Evolutionary conservation across 805 yeast genomes (phyloP).

Genomic region (Pichia scutulata): DNA sequence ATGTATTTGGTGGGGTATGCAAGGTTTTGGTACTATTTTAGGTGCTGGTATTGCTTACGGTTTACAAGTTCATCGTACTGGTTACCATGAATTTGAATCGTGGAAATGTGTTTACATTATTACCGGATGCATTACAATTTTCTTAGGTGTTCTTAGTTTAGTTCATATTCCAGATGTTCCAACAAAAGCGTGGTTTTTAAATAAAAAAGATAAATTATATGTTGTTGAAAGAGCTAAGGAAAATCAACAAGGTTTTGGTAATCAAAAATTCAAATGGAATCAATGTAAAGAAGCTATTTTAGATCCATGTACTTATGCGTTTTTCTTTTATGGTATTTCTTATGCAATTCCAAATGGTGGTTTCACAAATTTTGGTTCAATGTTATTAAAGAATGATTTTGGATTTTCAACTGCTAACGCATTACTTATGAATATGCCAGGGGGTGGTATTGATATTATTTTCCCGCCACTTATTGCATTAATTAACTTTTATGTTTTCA

Average conservation of each 20-base stretch:
- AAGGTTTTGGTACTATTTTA: slow-evolving; percentile 40
- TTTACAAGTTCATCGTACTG: slow-evolving; percentile 6
- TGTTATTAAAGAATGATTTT: slow-evolving; percentile 17
- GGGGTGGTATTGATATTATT: slow-evolving; percentile 18
- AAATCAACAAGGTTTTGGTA: slow-evolving; percentile 32
- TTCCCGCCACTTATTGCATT: slow-evolving; percentile 9
- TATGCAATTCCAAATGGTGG: slow-evolving; percentile 55
- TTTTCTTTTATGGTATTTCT: slow-evolving; percentile 38
- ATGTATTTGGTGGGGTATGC: slow-evolving; percentile 22
- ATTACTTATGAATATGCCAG: slow-evolving; percentile 14
- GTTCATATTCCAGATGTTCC: slow-evolving; percentile 34
- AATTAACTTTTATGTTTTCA: not conserved
- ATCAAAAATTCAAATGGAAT: slow-evolving; percentile 33
- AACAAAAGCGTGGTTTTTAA: slow-evolving; percentile 28
- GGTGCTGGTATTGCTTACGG: slow-evolving; percentile 54
- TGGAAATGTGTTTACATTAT: slow-evolving; percentile 59
- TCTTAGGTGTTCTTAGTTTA: slow-evolving; percentile 39
- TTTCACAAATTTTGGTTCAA: slow-evolving; percentile 41
- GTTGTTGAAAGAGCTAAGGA: slow-evolving; percentile 25
- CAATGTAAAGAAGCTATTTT: slow-evolving; percentile 50
- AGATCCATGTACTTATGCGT: slow-evolving; percentile 46
- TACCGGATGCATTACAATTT: slow-evolving; percentile 50
- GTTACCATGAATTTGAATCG: slow-evolving; percentile 28
- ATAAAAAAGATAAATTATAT: slow-evolving; percentile 31
- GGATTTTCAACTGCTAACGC: slow-evolving; percentile 12